phyloP scores from a whole-genome alignment of 495 filamentous ascomycete species.

The Penicillium atrosanguineum region DNA sequence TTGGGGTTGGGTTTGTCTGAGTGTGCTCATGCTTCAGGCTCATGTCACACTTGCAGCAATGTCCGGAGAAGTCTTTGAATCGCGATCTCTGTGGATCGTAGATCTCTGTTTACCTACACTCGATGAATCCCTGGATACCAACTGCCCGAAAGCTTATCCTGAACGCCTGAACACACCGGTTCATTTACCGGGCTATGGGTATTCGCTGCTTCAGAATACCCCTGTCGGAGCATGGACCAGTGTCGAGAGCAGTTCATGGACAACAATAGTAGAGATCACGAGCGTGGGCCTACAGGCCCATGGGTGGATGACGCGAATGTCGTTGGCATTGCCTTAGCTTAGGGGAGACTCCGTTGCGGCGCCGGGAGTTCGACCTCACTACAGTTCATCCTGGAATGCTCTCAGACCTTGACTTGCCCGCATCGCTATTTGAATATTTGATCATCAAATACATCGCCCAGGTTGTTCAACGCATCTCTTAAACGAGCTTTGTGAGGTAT shows the following conservation, averaged over 20 bases:
- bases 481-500: not conserved
- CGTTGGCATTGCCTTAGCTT: too few species aligned
- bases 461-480: too few species aligned
- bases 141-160: not conserved
- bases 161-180: not conserved
- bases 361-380: too few species aligned
- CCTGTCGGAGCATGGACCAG: not conserved
- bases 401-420: too few species aligned
- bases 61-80: not conserved
- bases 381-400: too few species aligned
- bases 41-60: not conserved
- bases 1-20: not conserved
- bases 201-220: not conserved
- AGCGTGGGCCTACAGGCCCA: too few species aligned
- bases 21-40: not conserved
- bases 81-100: not conserved
- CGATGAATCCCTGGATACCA: not conserved
- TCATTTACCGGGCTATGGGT: not conserved
- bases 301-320: too few species aligned
- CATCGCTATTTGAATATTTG: too few species aligned
- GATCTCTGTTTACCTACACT: not conserved
- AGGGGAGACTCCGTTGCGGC: too few species aligned
- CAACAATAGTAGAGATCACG: too few species aligned
- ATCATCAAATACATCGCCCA: too few species aligned
- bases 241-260: not conserved